Evolutionary conservation across 2,329 filamentous ascomycete species (phyloP), one percentile per base, ranked within the genome.

Genomic region (Aspergillus fructus): DNA sequence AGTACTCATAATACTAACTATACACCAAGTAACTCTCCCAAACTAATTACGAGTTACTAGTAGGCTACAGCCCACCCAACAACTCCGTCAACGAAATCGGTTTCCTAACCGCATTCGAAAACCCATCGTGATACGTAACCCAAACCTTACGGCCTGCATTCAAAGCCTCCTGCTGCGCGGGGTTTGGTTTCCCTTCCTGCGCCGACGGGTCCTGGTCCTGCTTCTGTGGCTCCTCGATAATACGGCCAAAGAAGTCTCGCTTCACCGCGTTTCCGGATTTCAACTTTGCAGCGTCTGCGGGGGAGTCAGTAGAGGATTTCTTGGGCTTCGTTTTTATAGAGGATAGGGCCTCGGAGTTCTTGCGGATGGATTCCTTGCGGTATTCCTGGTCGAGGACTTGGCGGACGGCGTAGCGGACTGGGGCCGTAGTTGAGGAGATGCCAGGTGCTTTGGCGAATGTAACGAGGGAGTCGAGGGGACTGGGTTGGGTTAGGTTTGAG

Each of bases 331-430:
- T 19, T 42, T 9, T 42, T 21, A 21, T 11, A 21, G 56, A 65
- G 66, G 70, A 65, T 74, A 64, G 79, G 0, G 86, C 82, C 4
- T 85, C 82, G 59, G 85, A 85, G 49, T 90, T 88, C 13, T 88
- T 86, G 34, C 86, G 78, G 30, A 83, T 78, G 12, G 88, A 83
- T 48, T 91, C 88, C 68, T 89, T 91, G 59, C 85, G 85, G 66
- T 93, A 89, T 72, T 97, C 93, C 71, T 94, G 91, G 68, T 96
- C 92, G 1, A 99, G 82, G 8, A 97, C 93, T 72, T 97, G 93
- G 21, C 94, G 87, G 5, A 99, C 89, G 1, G 93, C 93, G 69
- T 91, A 99, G n/a, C 94, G 85, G 0, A 91, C 91, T 0, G 90
- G 91, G 1, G 85, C 86, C 9, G 85, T 83, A 2, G 84, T 76